A percentile compares a stretch with the other conserved stretches of the same genome.
Evolutionary conservation across 495 filamentous ascomycete genomes (phyloP).

Genomic region (Apodospora peruviana): DNA sequence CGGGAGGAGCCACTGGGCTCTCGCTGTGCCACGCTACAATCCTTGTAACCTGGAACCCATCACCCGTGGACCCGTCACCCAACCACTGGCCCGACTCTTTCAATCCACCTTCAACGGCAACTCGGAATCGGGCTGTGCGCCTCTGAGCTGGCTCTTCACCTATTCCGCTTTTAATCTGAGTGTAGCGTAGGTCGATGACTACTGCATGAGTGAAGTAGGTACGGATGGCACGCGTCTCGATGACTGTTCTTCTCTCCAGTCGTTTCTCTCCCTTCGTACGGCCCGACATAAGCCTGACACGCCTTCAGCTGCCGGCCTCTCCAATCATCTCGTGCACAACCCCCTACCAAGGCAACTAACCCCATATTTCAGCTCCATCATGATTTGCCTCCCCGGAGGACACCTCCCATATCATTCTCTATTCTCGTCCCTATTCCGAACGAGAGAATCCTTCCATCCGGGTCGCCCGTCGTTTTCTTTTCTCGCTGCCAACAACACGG

Average conservation of each 20-base stretch:
- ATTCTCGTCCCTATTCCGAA: too few species aligned
- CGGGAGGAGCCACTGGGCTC: slow-evolving; percentile 9
- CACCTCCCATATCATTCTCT: too few species aligned
- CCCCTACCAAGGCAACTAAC: background rate
- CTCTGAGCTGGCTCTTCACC: slow-evolving; percentile 1
- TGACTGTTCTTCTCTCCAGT: slow-evolving; percentile 11
- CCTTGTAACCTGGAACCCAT: background rate
- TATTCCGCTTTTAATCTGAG: background rate
- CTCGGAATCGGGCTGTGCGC: background rate
- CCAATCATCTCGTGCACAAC: slow-evolving; percentile 6
- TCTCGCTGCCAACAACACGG: too few species aligned
- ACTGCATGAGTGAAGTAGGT: too few species aligned
- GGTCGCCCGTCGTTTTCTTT: too few species aligned
- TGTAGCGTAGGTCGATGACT: too few species aligned
- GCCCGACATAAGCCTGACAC: slow-evolving; percentile 21
- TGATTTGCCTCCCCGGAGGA: background rate
- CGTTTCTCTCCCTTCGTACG: slow-evolving; percentile 2
- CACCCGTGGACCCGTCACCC: too few species aligned
- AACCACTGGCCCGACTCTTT: background rate
- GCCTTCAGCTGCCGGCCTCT: slow-evolving; percentile 9
- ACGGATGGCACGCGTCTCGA: background rate
- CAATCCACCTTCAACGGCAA: background rate
- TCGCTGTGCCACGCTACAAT: slow-evolving; percentile 2
- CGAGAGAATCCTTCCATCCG: too few species aligned
- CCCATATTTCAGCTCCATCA: background rate